These are phyloP conservation scores for Candida lessepsii DNA, from an alignment of 805 yeast genomes.

Conservation along the genomic window DNA sequence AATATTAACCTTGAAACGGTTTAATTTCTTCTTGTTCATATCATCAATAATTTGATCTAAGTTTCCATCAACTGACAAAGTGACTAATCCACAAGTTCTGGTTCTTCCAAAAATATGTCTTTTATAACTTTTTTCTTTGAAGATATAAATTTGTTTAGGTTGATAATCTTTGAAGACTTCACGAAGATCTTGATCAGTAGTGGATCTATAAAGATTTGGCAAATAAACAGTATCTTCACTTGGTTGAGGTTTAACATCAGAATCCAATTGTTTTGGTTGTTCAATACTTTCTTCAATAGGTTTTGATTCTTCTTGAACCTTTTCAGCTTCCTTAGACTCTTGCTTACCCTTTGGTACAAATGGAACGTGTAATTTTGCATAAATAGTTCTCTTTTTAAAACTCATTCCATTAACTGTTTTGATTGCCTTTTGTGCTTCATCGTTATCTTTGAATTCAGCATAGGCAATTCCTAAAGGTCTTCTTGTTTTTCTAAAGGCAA, in stretches of 20 bases:
- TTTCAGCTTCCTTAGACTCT: background rate
- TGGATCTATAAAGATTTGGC: conserved; percentile 36
- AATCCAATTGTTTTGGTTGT: too few relatives aligned
- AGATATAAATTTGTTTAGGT: conserved; percentile 49
- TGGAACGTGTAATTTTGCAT: conserved; percentile 43
- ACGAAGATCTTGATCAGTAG: conserved; percentile 45
- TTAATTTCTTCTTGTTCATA: conserved; percentile 31
- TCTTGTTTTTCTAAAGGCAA: conserved; percentile 42
- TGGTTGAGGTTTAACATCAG: too few relatives aligned
- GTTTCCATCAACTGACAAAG: conserved; percentile 43
- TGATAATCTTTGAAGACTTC: conserved; percentile 43
- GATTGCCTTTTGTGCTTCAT: conserved; percentile 29
- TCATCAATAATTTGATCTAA: conserved; percentile 44
- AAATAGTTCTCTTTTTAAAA: conserved; percentile 38
- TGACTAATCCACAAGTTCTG: conserved; percentile 32
- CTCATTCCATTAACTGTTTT: conserved; percentile 23
- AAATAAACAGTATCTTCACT: conserved; percentile 50
- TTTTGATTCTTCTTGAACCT: background rate
- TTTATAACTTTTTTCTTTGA: conserved; percentile 32
- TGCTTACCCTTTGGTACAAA: conserved; percentile 27
- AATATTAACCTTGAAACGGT: conserved; percentile 32
- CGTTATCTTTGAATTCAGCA: conserved; percentile 32
- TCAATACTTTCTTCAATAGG: background rate
- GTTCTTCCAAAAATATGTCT: conserved; percentile 24
- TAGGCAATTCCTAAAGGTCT: conserved; percentile 56